phyloP scores from a whole-genome alignment of 2,329 filamentous ascomycete species.

The Chaetomium globosum region DNA sequence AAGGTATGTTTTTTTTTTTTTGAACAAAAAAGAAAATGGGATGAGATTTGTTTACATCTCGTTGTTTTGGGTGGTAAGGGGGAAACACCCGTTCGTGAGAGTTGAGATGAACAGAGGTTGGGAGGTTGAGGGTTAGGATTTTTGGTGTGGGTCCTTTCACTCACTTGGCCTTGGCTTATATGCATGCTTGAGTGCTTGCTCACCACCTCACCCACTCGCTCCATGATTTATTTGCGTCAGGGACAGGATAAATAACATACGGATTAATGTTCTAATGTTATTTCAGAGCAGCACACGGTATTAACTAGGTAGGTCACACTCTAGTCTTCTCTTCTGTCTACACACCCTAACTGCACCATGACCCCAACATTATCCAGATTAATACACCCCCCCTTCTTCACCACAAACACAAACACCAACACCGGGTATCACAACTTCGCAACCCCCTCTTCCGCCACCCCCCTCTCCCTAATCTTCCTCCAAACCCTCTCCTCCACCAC shows the following conservation, averaged over 20 bases:
- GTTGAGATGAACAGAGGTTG: neutral
- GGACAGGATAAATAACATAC: neutral
- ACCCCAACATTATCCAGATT: neutral
- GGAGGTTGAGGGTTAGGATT: neutral
- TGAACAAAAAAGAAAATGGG: neutral
- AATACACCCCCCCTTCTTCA: neutral
- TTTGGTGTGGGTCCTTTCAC: constrained; percentile 26
- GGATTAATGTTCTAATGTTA: neutral
- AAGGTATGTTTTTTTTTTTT: constrained; percentile 1
- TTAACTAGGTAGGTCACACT: neutral
- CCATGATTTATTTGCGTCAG: neutral
- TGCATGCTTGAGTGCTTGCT: neutral
- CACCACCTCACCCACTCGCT: neutral
- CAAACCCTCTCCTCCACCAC: constrained; percentile 25
- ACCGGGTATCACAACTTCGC: constrained; percentile 38
- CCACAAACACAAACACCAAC: constrained; percentile 22
- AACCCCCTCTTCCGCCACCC: constrained; percentile 31
- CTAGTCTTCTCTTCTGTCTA: neutral
- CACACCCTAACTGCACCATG: neutral
- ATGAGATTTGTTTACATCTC: constrained; percentile 5
- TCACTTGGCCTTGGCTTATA: constrained; percentile 17
- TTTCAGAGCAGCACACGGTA: neutral
- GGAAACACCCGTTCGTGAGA: constrained; percentile 3
- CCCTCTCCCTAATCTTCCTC: constrained; percentile 29
- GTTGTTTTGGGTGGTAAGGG: neutral